Base-by-base conservation (phyloP, 768 basidiomycete species). In the Leccinellum rugosiceps region DNA sequence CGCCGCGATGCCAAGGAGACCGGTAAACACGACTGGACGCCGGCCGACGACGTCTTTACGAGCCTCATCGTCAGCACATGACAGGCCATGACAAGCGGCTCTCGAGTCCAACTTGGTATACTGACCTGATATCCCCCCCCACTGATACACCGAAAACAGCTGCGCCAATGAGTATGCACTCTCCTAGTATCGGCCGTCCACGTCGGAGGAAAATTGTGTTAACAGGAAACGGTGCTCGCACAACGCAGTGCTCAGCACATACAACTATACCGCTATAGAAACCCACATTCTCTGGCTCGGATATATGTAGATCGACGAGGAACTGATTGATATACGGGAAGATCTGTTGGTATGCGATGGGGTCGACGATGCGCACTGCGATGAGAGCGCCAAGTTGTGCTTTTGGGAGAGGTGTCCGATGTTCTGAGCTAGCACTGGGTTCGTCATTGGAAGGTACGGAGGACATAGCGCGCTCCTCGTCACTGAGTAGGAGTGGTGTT, bases 281-380 rank as follows among this genome's bases (percentile, higher is more conserved):
- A 2, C 85, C 87, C 19, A 86, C 79, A 56, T 76, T 75, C 14
- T 82, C 82, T 4, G 79, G 78, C 60, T 83, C 76, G 15, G 83
- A 82, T 30, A 86, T 63, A 53, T 78, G 71, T 1, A 87, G 70
- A 38, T 77, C 76, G 11, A 73, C 74, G 52, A 88, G 79, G 69
- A 87, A 80, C 65, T 87, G 77, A 61, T 88, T 87, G 56, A 88
- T 78, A 62, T 86, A 88, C 2, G 87, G 86, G 52, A 80, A 80
- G 34, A 88, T 78, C 61, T 87, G 83, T 1, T 80, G 78, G 70
- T 83, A 84, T 5, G 80, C 77, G 19, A 88, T 75, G 15, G 85
- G 83, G 59, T 86, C 85, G 44, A 79, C 77, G 13, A 87, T 72
- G 43, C 85, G 73, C 7, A 82, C 75, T 34, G 75, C 62, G 56